A percentile compares a stretch with the other conserved stretches of the same genome.
Evolutionary conservation across 2,329 filamentous ascomycete genomes (phyloP).

Genomic region (Talaromyces verruculosus): DNA sequence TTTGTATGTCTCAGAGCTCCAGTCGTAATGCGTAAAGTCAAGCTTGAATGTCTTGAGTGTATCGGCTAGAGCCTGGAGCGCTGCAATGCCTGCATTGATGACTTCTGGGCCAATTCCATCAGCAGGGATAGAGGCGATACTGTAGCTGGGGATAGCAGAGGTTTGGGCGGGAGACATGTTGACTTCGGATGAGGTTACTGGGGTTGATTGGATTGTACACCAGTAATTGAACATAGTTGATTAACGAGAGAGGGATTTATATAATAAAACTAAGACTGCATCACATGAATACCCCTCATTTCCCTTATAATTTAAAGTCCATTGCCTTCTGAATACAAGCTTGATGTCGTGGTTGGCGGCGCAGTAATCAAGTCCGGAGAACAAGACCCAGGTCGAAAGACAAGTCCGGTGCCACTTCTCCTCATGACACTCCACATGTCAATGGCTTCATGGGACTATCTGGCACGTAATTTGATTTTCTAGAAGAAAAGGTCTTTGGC

Average conservation of each 20-base stretch:
- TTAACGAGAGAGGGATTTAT: background rate
- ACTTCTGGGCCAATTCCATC: slow-evolving; percentile 71
- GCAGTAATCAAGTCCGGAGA: background rate
- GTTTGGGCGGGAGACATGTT: slow-evolving; percentile 9
- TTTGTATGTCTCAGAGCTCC: slow-evolving; percentile 51
- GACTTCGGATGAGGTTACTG: background rate
- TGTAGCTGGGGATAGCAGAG: slow-evolving; percentile 34
- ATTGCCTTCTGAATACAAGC: background rate
- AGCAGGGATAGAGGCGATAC: slow-evolving; percentile 53
- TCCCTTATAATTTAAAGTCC: background rate
- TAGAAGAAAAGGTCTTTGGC: background rate
- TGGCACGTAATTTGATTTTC: background rate
- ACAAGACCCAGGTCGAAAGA: background rate
- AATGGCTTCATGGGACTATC: background rate
- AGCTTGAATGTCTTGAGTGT: slow-evolving; percentile 32
- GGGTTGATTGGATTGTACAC: background rate
- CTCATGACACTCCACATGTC: background rate
- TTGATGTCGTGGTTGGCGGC: background rate
- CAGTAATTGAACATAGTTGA: background rate
- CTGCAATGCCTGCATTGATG: slow-evolving; percentile 62
- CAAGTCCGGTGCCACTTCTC: background rate
- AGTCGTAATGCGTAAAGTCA: slow-evolving; percentile 37
- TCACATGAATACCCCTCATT: background rate
- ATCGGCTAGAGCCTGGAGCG: slow-evolving; percentile 51
- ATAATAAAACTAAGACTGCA: background rate